Evolutionary conservation across 2,329 filamentous ascomycete species (phyloP).

Genomic region (Aspergillus awamori): DNA sequence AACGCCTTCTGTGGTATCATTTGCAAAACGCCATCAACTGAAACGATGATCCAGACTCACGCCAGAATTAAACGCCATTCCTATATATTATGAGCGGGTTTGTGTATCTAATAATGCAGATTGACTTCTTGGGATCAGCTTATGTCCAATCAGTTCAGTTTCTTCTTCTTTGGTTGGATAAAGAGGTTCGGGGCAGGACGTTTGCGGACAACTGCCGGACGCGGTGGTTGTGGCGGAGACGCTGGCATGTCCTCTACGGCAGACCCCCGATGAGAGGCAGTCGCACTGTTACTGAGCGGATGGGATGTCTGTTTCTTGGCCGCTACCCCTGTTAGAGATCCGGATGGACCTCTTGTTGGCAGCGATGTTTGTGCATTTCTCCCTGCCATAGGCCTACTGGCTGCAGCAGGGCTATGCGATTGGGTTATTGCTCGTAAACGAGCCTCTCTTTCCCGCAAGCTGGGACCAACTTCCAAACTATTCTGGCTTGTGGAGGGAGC

Average conservation of each 20-base stretch:
- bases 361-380: conserved; percentile 3
- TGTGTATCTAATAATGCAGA: not conserved
- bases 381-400: not conserved
- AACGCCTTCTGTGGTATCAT: conserved; percentile 4
- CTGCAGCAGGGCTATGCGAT: conserved; percentile 7
- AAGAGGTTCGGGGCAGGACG: conserved; percentile 36
- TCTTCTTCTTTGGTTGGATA: conserved; percentile 36
- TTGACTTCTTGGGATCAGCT: not conserved
- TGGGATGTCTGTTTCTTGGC: conserved; percentile 1
- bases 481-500: conserved; percentile 1
- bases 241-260: conserved; percentile 14
- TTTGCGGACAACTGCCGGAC: conserved; percentile 31
- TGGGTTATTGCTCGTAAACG: conserved; percentile 34
- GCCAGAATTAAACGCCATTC: not conserved
- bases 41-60: not conserved
- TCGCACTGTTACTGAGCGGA: conserved; percentile 1
- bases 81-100: not conserved
- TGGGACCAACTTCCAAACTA: conserved; percentile 10
- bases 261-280: conserved; percentile 8
- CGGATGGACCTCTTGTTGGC: conserved; percentile 5
- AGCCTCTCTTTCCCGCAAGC: conserved; percentile 34
- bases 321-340: conserved; percentile 1
- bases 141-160: conserved; percentile 20
- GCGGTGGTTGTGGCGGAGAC: conserved; percentile 20
- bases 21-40: conserved; percentile 2